These are phyloP conservation scores for Fragaria vesca DNA, from an alignment of 306 rosid species.

Conservation along the genomic window DNA sequence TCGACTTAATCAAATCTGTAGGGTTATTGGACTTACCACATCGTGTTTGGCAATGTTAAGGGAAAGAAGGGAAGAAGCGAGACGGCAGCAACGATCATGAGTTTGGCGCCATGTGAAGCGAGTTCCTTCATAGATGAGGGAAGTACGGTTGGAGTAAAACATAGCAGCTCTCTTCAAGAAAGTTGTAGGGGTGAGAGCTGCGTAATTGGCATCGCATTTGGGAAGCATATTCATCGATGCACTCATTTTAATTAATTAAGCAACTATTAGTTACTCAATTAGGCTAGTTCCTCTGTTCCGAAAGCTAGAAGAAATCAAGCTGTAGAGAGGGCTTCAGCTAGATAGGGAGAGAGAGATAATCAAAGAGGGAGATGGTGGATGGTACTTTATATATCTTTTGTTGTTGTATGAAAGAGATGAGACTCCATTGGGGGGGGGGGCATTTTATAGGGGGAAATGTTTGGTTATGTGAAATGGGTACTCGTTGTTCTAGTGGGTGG, in stretches of 20 bases:
- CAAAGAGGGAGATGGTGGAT: too few relatives aligned
- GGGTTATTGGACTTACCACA: slow-evolving; percentile 48
- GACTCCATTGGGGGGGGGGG: neutral
- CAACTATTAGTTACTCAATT: neutral
- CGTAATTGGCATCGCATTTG: slow-evolving; percentile 62
- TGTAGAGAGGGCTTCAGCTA: too few relatives aligned
- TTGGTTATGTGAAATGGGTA: neutral
- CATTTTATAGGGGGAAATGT: neutral
- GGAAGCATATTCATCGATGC: slow-evolving; percentile 48
- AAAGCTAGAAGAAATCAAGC: neutral
- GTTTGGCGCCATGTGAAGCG: slow-evolving; percentile 86
- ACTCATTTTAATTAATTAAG: neutral
- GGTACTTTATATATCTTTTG: neutral
- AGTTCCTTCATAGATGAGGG: slow-evolving; percentile 54
- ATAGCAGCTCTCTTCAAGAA: slow-evolving; percentile 67
- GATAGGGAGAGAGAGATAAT: neutral
- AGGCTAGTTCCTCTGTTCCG: neutral
- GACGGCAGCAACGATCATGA: slow-evolving; percentile 67
- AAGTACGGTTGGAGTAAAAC: slow-evolving; percentile 54
- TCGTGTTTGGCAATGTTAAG: slow-evolving; percentile 51
- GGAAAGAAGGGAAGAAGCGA: slow-evolving; percentile 69
- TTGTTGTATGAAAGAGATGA: neutral
- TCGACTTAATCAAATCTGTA: neutral
- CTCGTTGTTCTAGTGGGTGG: neutral
- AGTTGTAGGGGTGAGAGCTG: slow-evolving; percentile 61